These are phyloP conservation scores for Phytophthora hibernalis DNA, from an alignment of 352 stramenopile genomes.

Conservation along the genomic window DNA sequence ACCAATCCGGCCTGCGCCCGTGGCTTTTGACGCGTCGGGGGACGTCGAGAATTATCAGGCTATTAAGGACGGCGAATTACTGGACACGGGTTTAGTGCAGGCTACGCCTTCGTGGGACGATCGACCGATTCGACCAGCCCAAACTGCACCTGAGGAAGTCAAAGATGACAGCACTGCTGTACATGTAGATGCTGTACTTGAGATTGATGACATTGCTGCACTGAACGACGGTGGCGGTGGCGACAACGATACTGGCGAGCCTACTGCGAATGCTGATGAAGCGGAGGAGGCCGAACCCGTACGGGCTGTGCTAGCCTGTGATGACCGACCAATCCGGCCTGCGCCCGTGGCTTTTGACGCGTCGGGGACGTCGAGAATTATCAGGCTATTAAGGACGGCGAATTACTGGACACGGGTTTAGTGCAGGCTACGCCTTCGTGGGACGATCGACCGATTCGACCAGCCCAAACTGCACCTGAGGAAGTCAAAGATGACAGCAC, in stretches of 20 bases:
- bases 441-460: constrained; percentile 5
- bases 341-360: not conserved
- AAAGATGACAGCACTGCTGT: not conserved
- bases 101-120: constrained; percentile 2
- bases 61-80: not conserved
- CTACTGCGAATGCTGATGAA: not conserved
- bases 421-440: constrained; percentile 3
- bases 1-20: not conserved
- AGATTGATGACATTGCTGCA: not conserved
- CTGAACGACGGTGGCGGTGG: not conserved
- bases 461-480: not conserved
- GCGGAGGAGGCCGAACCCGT: not conserved
- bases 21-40: not conserved
- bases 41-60: not conserved
- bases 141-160: not conserved
- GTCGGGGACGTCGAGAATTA: not conserved
- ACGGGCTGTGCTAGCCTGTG: not conserved
- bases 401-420: no score
- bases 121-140: constrained; percentile 2
- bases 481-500: not conserved
- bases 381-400: not conserved
- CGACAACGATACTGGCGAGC: not conserved
- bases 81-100: not conserved
- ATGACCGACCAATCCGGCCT: constrained; percentile 1
- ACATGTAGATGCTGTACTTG: not conserved